phyloP scores from a whole-genome alignment of 345 rosid genomes.

The Isatis tinctoria region DNA sequence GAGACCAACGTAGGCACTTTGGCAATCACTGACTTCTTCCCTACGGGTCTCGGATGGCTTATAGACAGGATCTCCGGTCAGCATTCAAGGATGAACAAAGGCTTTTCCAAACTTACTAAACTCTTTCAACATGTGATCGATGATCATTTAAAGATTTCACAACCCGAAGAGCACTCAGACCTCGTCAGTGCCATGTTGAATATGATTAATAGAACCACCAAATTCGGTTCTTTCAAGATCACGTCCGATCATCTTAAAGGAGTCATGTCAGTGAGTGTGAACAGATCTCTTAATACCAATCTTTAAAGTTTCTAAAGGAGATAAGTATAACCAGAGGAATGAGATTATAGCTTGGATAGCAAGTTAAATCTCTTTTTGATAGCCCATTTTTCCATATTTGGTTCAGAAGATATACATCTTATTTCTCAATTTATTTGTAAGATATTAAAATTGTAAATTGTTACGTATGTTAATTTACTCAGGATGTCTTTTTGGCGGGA shows the following conservation, averaged over 20 bases:
- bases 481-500: conserved; percentile 48
- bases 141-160: conserved; percentile 38
- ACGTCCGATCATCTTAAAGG: conserved; percentile 41
- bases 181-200: conserved; percentile 38
- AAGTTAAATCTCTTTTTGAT: neutral
- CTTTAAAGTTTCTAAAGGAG: neutral
- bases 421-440: too few relatives aligned
- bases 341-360: neutral
- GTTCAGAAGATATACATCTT: too few relatives aligned
- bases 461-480: neutral
- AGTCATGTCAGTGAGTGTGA: conserved; percentile 37
- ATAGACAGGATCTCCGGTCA: conserved; percentile 36
- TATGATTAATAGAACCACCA: conserved; percentile 4
- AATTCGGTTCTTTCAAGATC: conserved; percentile 16
- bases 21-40: conserved; percentile 25
- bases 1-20: conserved; percentile 16
- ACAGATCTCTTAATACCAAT: neutral
- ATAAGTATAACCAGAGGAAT: neutral
- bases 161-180: conserved; percentile 28
- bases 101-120: conserved; percentile 18
- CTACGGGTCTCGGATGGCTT: conserved; percentile 45
- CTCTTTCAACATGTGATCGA: conserved; percentile 38
- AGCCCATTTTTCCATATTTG: too few relatives aligned
- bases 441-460: too few relatives aligned
- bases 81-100: conserved; percentile 16